Evolutionary conservation across 352 stramenopile species (phyloP).

Genomic region (Phytopythium montanum): DNA sequence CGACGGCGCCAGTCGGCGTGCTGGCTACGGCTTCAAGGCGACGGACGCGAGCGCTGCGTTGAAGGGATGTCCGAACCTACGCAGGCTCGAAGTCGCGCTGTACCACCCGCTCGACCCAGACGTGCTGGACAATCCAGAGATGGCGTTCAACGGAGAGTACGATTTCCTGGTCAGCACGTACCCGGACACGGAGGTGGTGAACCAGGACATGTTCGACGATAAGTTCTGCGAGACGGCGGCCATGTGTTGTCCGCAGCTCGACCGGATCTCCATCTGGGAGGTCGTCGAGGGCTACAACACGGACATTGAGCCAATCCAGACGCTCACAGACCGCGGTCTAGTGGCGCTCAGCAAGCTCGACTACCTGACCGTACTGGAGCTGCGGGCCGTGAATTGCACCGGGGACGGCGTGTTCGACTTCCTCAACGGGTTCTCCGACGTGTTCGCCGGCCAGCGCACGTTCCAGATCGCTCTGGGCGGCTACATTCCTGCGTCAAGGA

Average conservation of each 20-base stretch:
- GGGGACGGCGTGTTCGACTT: slow-evolving; percentile 35
- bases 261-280: slow-evolving; percentile 24
- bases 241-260: slow-evolving; percentile 22
- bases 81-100: slow-evolving; percentile 29
- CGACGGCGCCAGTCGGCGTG: not conserved
- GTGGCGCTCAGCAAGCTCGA: slow-evolving; percentile 24
- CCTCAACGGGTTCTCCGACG: slow-evolving; percentile 21
- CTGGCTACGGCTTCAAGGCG: slow-evolving; percentile 21
- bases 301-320: slow-evolving; percentile 19
- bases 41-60: slow-evolving; percentile 23
- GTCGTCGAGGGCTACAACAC: slow-evolving; percentile 18
- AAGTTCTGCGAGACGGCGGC: slow-evolving; percentile 27
- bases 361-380: slow-evolving; percentile 22
- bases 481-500: slow-evolving; percentile 4
- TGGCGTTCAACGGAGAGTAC: slow-evolving; percentile 22
- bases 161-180: slow-evolving; percentile 18
- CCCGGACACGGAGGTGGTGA: slow-evolving; percentile 22
- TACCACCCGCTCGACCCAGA: slow-evolving; percentile 32
- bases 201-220: slow-evolving; percentile 32
- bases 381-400: slow-evolving; percentile 27
- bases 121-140: slow-evolving; percentile 13
- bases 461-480: slow-evolving; percentile 22
- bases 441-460: slow-evolving; percentile 20
- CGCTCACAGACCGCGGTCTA: slow-evolving; percentile 31
- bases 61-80: slow-evolving; percentile 30